Percentiles rank a stretch among this genome's conserved stretches.
These are phyloP conservation scores for Debaryomyces psychrophilus DNA, from an alignment of 1,139 yeast species.

Conservation along the genomic window DNA sequence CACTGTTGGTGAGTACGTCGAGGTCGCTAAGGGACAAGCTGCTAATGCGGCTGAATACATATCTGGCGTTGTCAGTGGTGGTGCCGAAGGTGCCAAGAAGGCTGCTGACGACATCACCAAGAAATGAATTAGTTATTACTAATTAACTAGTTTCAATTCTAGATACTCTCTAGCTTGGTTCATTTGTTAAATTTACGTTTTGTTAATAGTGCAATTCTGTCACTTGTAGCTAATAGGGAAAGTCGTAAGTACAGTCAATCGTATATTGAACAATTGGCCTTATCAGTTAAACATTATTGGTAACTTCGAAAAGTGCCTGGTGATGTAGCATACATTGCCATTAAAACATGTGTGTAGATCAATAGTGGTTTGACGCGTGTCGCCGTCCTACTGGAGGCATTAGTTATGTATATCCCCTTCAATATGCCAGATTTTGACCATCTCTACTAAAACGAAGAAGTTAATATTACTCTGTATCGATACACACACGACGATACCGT, in stretches of 20 bases:
- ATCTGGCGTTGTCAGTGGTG: constrained; percentile 61
- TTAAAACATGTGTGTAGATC: too few species aligned
- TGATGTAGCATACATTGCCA: too few species aligned
- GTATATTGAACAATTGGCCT: too few species aligned
- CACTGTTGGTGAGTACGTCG: constrained; percentile 63
- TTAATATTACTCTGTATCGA: neutral
- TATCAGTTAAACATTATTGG: too few species aligned
- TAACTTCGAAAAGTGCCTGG: neutral
- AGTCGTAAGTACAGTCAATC: too few species aligned
- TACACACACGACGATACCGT: neutral
- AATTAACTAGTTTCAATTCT: neutral
- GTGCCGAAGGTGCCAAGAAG: constrained; percentile 56
- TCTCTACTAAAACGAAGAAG: neutral
- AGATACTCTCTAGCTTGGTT: neutral
- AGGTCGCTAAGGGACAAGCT: constrained; percentile 62
- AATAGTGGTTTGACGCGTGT: too few species aligned
- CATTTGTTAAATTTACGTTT: neutral
- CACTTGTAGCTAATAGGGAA: too few species aligned
- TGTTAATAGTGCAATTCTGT: neutral
- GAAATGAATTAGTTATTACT: constrained; percentile 21
- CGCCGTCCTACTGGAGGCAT: too few species aligned
- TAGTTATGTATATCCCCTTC: too few species aligned
- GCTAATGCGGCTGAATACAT: constrained; percentile 66
- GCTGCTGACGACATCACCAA: constrained; percentile 40
- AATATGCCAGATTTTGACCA: neutral